Evolutionary conservation across 768 basidiomycete genomes (phyloP).

Genomic region (Podaxis carcinomalis): DNA sequence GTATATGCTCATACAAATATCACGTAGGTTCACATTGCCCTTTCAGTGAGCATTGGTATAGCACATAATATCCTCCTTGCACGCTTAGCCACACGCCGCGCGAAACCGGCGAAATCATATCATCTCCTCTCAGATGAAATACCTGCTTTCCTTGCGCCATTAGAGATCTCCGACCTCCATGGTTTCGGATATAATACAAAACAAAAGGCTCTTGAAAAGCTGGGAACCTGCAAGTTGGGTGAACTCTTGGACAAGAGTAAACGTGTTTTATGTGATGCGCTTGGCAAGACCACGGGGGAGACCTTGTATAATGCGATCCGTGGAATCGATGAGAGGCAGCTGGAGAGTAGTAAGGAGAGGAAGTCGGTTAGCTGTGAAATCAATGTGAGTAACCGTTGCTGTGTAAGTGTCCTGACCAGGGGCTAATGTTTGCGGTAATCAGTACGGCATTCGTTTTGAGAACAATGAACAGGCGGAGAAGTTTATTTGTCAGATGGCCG

Average conservation of each 20-base stretch:
- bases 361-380: conserved; percentile 94
- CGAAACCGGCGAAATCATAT: conserved; percentile 87
- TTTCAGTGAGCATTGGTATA: conserved; percentile 85
- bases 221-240: conserved; percentile 66
- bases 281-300: conserved; percentile 82
- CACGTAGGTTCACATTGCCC: not conserved
- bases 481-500: conserved; percentile 74
- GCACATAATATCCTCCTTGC: conserved; percentile 90
- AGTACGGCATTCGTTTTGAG: conserved; percentile 97
- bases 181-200: conserved; percentile 79
- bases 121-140: conserved; percentile 61
- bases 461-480: conserved; percentile 74
- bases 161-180: conserved; percentile 78
- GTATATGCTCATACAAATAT: not conserved
- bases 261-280: conserved; percentile 56
- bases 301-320: conserved; percentile 80
- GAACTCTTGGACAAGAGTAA: conserved; percentile 66
- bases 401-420: not conserved
- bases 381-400: conserved; percentile 56
- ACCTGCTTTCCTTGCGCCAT: conserved; percentile 51
- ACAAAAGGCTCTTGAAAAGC: conserved; percentile 77
- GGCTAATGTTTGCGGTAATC: not conserved
- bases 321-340: conserved; percentile 75
- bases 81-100: conserved; percentile 83
- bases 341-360: conserved; percentile 82